Percentiles rank a stretch among this genome's conserved stretches.
Conservation (phyloP, 805 yeast genomes). For the Ogataea methylovora region DNA sequence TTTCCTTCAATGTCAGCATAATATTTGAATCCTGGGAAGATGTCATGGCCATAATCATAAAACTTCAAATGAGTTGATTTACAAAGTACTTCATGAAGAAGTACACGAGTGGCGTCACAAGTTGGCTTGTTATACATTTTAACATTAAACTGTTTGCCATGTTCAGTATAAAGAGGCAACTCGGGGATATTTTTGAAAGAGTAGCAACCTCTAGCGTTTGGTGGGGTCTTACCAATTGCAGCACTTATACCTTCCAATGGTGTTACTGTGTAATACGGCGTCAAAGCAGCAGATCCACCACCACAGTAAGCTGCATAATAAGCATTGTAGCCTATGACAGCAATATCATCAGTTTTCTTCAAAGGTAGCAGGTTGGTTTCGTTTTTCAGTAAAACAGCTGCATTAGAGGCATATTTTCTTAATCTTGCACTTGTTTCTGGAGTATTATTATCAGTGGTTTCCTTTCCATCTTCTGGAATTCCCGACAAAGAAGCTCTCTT, state of each 20-base stretch:
- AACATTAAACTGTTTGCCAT: too few species aligned
- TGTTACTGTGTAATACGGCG: conserved; percentile 13
- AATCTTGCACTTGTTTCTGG: conserved; percentile 36
- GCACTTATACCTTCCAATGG: conserved; percentile 10
- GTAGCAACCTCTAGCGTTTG: too few species aligned
- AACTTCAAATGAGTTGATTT: conserved; percentile 10
- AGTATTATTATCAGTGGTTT: conserved; percentile 29
- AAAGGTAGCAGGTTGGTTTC: conserved; percentile 41
- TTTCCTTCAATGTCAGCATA: conserved; percentile 38
- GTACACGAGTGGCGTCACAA: too few species aligned
- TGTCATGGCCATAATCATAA: conserved; percentile 22
- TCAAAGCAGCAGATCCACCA: conserved; percentile 51
- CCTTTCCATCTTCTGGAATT: conserved; percentile 33
- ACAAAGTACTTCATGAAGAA: too few species aligned
- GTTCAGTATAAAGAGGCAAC: too few species aligned
- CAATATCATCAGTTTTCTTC: conserved; percentile 29
- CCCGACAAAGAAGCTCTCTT: too few species aligned
- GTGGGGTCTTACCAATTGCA: conserved; percentile 7
- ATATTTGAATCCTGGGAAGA: too few species aligned
- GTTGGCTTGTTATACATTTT: too few species aligned
- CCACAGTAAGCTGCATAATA: conserved; percentile 43
- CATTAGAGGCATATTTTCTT: conserved; percentile 40
- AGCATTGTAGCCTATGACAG: conserved; percentile 57
- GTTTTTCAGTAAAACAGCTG: conserved; percentile 51
- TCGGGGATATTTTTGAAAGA: too few species aligned